Evolutionary conservation across 352 stramenopile species (phyloP), one percentile per base, ranked within the genome.

Genomic region (Sclerospora graminicola): DNA sequence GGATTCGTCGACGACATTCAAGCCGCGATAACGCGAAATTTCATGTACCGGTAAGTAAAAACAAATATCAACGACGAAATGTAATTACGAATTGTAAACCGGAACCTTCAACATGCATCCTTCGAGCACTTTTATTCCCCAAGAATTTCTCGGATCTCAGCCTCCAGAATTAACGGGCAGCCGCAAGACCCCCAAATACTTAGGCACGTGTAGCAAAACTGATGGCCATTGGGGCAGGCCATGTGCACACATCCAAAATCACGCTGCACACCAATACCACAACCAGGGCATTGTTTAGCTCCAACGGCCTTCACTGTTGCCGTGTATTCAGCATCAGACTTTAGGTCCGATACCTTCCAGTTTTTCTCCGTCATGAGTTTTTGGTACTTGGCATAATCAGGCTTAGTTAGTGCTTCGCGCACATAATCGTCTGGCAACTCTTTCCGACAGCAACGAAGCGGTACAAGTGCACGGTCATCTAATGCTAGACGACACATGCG

Each of bases 241-340:
- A 89, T 89, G 60, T 89, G 73, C 13, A 89, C 51, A 41, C 77
- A 89, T n/a, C 77, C 77, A 46, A 69, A 70, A 50, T 82, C 72
- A 35, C 74, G 71, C 42, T 82, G 54, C 20, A 89, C 71, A 27
- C 77, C 77, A 9, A 89, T 66, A 11, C 77, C 77, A 45, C 77
- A 89, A 16, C 68, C 77, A 1, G 77, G 74, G 33, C 77, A 89
- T 33, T 87, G 77, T 45, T 89, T 89, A 0, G 57, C 74, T 11
- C 75, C 71, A 2, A 79, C 15, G 2, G 30, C 19, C 23, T 38
- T 37, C 8, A 89, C 71, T 8, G 50, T 63, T 5, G 48, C 33
- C 7, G 67, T 48, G 51, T 89, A 89, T 42, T 86, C 74, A 19
- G 47, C 45, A 48, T 89, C 77, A 5, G 71, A 84, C 30, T 58